Conservation (phyloP, 2,329 filamentous ascomycete genomes). For the Teratosphaeria gauchensis region DNA sequence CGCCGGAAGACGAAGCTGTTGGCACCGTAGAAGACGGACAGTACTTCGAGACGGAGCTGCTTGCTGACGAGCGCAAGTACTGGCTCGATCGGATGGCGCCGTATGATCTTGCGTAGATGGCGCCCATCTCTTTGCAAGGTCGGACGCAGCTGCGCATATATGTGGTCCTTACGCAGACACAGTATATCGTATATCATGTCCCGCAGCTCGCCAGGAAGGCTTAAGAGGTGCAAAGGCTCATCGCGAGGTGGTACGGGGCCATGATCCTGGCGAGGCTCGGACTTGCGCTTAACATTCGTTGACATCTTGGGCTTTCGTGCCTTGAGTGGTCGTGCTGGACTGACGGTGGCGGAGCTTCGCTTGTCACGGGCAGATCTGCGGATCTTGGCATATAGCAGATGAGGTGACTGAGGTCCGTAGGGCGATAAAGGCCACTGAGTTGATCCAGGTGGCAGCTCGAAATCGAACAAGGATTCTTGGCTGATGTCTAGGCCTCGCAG, state of each 20-base stretch:
- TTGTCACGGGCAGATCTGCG: neutral
- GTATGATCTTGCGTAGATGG: neutral
- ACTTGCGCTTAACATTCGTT: neutral
- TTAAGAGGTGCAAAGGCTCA: slow-evolving; percentile 1
- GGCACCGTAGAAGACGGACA: slow-evolving; percentile 6
- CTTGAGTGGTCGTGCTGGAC: neutral
- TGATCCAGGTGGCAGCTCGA: slow-evolving; percentile 1
- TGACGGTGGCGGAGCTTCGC: neutral
- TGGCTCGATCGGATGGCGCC: slow-evolving; percentile 3
- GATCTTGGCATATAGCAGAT: slow-evolving; percentile 1
- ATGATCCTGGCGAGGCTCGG: neutral
- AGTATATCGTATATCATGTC: slow-evolving; percentile 7
- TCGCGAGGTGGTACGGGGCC: slow-evolving; percentile 1
- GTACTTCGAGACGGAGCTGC: slow-evolving; percentile 4
- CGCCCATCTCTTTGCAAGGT: neutral
- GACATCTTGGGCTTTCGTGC: slow-evolving; percentile 1
- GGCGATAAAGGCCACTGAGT: slow-evolving; percentile 3
- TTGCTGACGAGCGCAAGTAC: neutral
- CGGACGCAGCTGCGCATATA: slow-evolving; percentile 2
- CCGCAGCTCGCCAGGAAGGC: slow-evolving; percentile 7
- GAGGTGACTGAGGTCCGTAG: slow-evolving; percentile 6
- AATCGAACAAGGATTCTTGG: slow-evolving; percentile 4
- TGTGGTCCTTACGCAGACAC: neutral
- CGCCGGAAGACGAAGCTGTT: slow-evolving; percentile 3
- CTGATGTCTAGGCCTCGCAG: slow-evolving; percentile 5